A percentile compares a stretch with the other conserved stretches of the same genome.
Conservation (phyloP, 2,329 filamentous ascomycete genomes). For the Capronia coronata region DNA sequence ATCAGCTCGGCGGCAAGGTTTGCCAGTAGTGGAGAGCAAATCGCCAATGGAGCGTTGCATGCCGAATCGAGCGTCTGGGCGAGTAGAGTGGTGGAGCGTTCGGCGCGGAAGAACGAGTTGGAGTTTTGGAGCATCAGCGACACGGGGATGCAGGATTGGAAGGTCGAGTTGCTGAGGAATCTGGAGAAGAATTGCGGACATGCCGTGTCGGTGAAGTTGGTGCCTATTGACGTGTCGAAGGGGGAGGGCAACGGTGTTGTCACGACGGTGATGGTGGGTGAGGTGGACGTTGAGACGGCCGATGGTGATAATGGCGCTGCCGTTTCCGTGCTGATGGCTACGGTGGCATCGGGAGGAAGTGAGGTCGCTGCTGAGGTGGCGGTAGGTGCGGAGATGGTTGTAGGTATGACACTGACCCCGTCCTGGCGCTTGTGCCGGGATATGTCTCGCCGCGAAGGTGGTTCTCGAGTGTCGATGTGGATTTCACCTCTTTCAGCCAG, state of each 20-base stretch:
- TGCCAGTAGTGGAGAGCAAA: conserved; percentile 61
- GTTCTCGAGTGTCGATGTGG: conserved; percentile 20
- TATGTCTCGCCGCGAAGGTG: conserved; percentile 9
- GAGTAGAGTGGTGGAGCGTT: conserved; percentile 63
- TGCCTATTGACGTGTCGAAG: conserved; percentile 59
- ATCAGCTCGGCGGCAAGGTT: conserved; percentile 61
- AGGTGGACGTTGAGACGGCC: conserved; percentile 18
- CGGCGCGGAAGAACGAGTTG: conserved; percentile 71
- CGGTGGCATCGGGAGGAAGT: conserved; percentile 2
- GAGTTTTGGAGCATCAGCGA: conserved; percentile 83
- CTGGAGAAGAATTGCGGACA: conserved; percentile 54
- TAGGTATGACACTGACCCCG: conserved; percentile 12
- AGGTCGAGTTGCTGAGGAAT: conserved; percentile 60
- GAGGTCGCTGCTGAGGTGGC: conserved; percentile 17
- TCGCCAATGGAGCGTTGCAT: conserved; percentile 60
- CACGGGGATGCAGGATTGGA: conserved; percentile 70
- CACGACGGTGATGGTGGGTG: conserved; percentile 17
- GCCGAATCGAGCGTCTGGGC: conserved; percentile 72
- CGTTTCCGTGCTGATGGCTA: conserved; percentile 18
- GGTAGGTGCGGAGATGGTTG: conserved; percentile 7
- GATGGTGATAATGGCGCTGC: conserved; percentile 11
- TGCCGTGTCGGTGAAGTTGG: conserved; percentile 53
- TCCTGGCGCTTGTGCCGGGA: conserved; percentile 11
- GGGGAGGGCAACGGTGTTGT: conserved; percentile 51
- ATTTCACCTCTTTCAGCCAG: conserved; percentile 23